Conservation (phyloP, 306 rosid genomes). For the Quercus dentata region DNA sequence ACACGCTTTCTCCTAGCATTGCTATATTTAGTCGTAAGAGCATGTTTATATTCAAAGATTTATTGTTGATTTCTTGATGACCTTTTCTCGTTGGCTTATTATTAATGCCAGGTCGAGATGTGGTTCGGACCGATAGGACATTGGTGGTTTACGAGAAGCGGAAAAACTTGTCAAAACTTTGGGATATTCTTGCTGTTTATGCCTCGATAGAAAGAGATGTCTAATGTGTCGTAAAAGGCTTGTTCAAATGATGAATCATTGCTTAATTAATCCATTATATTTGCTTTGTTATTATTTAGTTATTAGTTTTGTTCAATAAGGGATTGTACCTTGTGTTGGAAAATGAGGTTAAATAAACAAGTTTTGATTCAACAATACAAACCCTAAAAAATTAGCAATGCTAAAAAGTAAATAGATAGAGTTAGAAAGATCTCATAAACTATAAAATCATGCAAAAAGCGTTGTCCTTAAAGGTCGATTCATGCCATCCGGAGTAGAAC, state of each 20-base stretch:
- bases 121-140: slow-evolving; percentile 91
- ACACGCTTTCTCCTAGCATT: accelerated
- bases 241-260: no score
- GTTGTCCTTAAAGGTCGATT: no score
- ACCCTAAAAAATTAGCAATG: no score
- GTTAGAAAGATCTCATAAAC: no score
- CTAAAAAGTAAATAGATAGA: no score
- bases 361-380: no score
- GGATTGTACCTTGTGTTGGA: background rate
- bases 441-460: no score
- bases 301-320: background rate
- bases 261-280: background rate
- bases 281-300: background rate
- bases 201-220: slow-evolving; percentile 51
- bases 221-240: no score
- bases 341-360: no score
- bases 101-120: slow-evolving; percentile 77
- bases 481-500: no score
- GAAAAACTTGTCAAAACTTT: slow-evolving; percentile 80
- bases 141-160: slow-evolving; percentile 84
- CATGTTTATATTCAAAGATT: background rate
- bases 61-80: background rate
- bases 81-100: background rate
- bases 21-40: background rate
- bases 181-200: slow-evolving; percentile 95